Conservation (phyloP, 345 rosid species). For the Barbarea vulgaris region DNA sequence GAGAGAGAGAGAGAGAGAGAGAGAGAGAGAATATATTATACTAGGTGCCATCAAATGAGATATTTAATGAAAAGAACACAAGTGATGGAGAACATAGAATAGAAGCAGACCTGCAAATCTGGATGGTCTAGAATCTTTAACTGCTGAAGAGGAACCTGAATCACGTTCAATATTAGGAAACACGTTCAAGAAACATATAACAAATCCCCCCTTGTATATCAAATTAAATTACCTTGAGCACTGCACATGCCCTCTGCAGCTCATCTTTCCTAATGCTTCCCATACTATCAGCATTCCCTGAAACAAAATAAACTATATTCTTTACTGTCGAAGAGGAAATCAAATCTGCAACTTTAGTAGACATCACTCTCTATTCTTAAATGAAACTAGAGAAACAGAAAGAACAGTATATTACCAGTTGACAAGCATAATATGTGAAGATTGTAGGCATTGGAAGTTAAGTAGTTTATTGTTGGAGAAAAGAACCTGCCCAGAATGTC, state of each 20-base stretch:
- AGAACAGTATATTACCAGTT: slow-evolving; percentile 53
- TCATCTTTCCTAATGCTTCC: slow-evolving; percentile 70
- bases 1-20: no score
- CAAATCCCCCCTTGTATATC: not conserved
- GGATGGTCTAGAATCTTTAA: slow-evolving; percentile 71
- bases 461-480: slow-evolving; percentile 75
- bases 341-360: not conserved
- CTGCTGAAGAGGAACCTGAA: slow-evolving; percentile 61
- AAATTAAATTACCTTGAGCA: slow-evolving; percentile 53
- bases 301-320: not conserved
- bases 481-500: slow-evolving; percentile 64
- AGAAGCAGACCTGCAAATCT: slow-evolving; percentile 57
- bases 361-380: not conserved
- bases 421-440: slow-evolving; percentile 73
- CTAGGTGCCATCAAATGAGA: not conserved
- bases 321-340: not conserved
- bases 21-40: slow-evolving; percentile 23
- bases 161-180: slow-evolving; percentile 13
- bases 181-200: not conserved
- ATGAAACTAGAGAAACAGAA: slow-evolving; percentile 1
- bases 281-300: slow-evolving; percentile 80
- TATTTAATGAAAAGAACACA: not conserved
- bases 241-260: slow-evolving; percentile 69
- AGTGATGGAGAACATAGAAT: not conserved
- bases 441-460: slow-evolving; percentile 66